Conservation (phyloP, 352 stramenopile genomes). For the Halophytophthora batemanensis region DNA sequence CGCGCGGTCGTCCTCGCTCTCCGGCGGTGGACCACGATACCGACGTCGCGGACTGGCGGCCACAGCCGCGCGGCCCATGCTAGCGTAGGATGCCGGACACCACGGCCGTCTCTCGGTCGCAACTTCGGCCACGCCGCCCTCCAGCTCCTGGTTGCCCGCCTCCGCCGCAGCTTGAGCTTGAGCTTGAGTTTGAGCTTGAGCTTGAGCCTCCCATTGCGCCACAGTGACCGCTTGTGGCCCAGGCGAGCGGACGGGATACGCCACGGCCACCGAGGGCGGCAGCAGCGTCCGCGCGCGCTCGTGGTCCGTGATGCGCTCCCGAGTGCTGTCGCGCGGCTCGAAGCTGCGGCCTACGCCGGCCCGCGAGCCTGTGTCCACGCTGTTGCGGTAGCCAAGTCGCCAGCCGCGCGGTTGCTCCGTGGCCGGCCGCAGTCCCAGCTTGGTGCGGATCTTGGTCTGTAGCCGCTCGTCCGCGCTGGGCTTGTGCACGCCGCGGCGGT, state of each 20-base stretch:
- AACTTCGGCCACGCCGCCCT: too few relatives aligned
- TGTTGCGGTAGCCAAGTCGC: slow-evolving; percentile 52
- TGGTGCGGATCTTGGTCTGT: slow-evolving; percentile 4
- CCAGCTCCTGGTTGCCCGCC: neutral
- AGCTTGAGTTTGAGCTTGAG: slow-evolving; percentile 18
- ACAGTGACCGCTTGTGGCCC: too few relatives aligned
- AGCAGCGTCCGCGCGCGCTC: slow-evolving; percentile 12
- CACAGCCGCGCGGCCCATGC: slow-evolving; percentile 5
- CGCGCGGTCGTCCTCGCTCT: neutral
- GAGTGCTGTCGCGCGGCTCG: slow-evolving; percentile 37
- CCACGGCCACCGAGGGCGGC: slow-evolving; percentile 15
- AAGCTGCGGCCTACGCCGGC: slow-evolving; percentile 42
- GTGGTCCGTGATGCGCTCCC: slow-evolving; percentile 23
- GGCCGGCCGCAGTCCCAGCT: neutral
- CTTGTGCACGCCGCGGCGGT: slow-evolving; percentile 10
- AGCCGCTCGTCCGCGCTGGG: slow-evolving; percentile 14
- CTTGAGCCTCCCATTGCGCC: slow-evolving; percentile 5
- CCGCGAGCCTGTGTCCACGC: slow-evolving; percentile 19
- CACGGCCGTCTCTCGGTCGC: slow-evolving; percentile 23
- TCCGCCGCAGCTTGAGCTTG: slow-evolving; percentile 12
- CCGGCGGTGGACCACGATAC: too few relatives aligned
- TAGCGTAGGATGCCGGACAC: slow-evolving; percentile 38
- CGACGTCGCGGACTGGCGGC: slow-evolving; percentile 9
- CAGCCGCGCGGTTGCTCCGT: slow-evolving; percentile 33
- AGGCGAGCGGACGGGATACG: slow-evolving; percentile 40